Evolutionary conservation across 169 alveolate genomes (phyloP), one percentile per base, ranked within the genome.

Genomic region (Plasmodium coatneyi): DNA sequence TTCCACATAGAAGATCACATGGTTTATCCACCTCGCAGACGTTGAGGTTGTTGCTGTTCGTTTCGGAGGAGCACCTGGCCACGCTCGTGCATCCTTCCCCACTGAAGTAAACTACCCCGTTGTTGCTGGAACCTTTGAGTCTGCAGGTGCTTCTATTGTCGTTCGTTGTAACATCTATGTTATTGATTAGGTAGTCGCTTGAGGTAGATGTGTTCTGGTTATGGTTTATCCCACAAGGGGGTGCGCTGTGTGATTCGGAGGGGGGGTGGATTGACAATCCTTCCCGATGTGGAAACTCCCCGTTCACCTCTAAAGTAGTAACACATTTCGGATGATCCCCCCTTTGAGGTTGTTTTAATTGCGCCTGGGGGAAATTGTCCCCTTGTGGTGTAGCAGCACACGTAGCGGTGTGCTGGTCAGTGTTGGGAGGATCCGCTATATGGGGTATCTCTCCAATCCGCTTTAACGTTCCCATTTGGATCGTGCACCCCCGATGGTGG

Each of bases 81-180:
- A 25, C 1, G n/a, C 76, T 66, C 2, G 84, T 34, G 32, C 56
- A 41, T 3, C 56, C 49, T 43, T 79, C 84, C 25, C 56, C 70
- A 79, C 56, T 36, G 30, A 19, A 36, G 16, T 22, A n/a, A 5
- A 36, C 28, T 10, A 36, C 84, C 12, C 56, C 25, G 19, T 79
- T 79, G 32, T 30, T 79, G 70, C 70, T 79, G 2, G 49, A 39
- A 10, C 56, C 84, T 49, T 80, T 80, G 43, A 46, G 32, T 30
- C 46, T 30, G 7, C 41, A 71, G 54, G 49, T 30, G 39, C 78
- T 83, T 71, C 56, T 72, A 12, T 71, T 71, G 22, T 83, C 92
- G n/a, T 46, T 71, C 34, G 92, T 71, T 5, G 83, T 83, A n/a
- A 83, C 1, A 2, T 83, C 92, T n/a, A 83, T 83, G 76, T 83